These are phyloP conservation scores for Spathaspora arborariae DNA, from an alignment of 805 yeast species.

Conservation along the genomic window DNA sequence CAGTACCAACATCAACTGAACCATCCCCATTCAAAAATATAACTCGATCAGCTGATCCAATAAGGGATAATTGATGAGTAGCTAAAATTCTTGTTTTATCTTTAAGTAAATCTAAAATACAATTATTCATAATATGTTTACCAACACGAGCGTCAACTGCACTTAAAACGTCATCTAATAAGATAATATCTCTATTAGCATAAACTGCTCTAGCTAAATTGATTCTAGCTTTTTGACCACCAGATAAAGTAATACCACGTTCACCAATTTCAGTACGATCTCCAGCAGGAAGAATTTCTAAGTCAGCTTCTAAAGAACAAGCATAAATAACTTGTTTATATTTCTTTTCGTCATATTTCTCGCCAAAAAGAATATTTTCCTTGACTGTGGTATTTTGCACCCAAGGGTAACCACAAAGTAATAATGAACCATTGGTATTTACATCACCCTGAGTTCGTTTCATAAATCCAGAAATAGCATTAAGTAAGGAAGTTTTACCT, in stretches of 20 bases:
- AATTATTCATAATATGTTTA: conserved; percentile 30
- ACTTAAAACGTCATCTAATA: conserved; percentile 33
- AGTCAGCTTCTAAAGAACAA: conserved; percentile 30
- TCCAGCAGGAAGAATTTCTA: conserved; percentile 30
- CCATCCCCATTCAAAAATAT: conserved; percentile 31
- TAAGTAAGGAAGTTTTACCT: conserved; percentile 34
- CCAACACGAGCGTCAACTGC: conserved; percentile 40
- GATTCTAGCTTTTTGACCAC: conserved; percentile 36
- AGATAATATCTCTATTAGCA: conserved; percentile 24
- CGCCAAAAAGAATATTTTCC: conserved; percentile 31
- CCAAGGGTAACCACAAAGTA: conserved; percentile 35
- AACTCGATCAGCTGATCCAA: conserved; percentile 29
- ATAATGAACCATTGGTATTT: conserved; percentile 24
- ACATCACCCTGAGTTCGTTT: conserved; percentile 25
- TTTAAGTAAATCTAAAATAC: conserved; percentile 24
- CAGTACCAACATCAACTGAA: conserved; percentile 25
- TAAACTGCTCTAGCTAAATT: conserved; percentile 36
- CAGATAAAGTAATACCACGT: conserved; percentile 34
- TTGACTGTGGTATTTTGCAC: conserved; percentile 32
- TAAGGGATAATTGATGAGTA: conserved; percentile 33
- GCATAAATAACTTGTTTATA: conserved; percentile 25
- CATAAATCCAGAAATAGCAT: conserved; percentile 38
- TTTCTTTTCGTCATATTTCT: conserved; percentile 16
- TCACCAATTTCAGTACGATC: conserved; percentile 37
- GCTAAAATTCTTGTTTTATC: conserved; percentile 33